Percentiles rank a stretch among this genome's conserved stretches.
phyloP scores from a whole-genome alignment of 768 basidiomycete species.

The Macrolepiota albuminosa region DNA sequence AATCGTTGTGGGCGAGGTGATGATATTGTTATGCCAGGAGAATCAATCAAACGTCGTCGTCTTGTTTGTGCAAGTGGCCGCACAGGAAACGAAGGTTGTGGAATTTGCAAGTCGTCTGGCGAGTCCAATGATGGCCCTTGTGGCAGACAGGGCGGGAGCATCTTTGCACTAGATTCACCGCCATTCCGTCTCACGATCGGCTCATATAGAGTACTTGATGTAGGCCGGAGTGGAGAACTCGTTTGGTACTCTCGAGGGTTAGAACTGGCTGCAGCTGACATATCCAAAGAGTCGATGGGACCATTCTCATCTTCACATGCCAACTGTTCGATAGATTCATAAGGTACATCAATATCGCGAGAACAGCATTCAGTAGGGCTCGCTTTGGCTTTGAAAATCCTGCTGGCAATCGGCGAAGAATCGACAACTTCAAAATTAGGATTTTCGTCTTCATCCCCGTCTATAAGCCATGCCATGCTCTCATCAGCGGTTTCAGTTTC shows the following conservation, averaged over 20 bases:
- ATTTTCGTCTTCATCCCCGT: constrained; percentile 64
- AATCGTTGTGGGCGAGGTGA: constrained; percentile 35
- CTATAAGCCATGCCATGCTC: constrained; percentile 63
- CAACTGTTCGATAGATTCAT: constrained; percentile 16
- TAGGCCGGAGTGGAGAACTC: constrained; percentile 9
- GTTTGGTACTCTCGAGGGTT: not conserved
- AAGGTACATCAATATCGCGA: constrained; percentile 7
- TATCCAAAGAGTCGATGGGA: constrained; percentile 19
- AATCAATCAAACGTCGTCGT: constrained; percentile 22
- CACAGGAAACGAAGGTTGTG: constrained; percentile 26
- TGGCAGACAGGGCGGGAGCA: constrained; percentile 26
- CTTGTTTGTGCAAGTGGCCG: constrained; percentile 16
- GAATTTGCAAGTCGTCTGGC: constrained; percentile 8
- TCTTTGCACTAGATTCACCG: constrained; percentile 7
- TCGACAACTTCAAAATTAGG: constrained; percentile 45
- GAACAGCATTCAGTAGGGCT: not conserved
- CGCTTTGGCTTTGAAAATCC: not conserved
- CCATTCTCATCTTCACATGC: constrained; percentile 12
- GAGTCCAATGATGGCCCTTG: constrained; percentile 11
- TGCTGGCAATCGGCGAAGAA: constrained; percentile 38
- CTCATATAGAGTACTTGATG: constrained; percentile 13
- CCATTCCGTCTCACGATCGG: constrained; percentile 2
- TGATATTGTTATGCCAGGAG: constrained; percentile 19
- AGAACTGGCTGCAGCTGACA: constrained; percentile 8
- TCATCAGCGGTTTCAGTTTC: constrained; percentile 7